phyloP scores from a whole-genome alignment of 2,329 filamentous ascomycete genomes.

The Didymella lethalis region DNA sequence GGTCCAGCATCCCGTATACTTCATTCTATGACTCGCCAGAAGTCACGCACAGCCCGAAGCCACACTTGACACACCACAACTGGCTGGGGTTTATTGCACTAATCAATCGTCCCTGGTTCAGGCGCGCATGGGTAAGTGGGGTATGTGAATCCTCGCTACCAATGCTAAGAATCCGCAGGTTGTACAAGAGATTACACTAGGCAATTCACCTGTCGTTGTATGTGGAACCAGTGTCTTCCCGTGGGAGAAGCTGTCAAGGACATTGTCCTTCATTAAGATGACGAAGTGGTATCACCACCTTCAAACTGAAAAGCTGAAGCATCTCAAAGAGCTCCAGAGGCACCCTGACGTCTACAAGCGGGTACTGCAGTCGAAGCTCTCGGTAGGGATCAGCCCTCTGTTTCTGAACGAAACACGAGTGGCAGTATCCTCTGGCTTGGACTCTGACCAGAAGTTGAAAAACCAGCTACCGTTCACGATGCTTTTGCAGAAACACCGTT shows the following conservation, averaged over 20 bases:
- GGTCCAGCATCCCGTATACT: slow-evolving; percentile 32
- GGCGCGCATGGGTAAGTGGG: slow-evolving; percentile 37
- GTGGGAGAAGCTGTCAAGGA: slow-evolving; percentile 36
- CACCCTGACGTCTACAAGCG: not conserved
- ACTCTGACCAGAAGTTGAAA: not conserved
- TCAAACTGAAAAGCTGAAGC: not conserved
- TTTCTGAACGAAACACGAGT: not conserved
- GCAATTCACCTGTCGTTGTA: slow-evolving; percentile 30
- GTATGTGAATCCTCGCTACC: not conserved
- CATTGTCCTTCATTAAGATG: not conserved
- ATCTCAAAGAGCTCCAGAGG: not conserved
- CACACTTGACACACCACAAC: slow-evolving; percentile 29
- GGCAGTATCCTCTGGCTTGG: not conserved
- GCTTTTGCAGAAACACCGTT: not conserved
- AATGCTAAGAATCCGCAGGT: slow-evolving; percentile 19
- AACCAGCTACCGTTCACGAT: not conserved
- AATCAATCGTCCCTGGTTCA: slow-evolving; percentile 41
- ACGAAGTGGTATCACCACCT: not conserved
- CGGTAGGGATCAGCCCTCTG: not conserved
- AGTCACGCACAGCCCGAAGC: slow-evolving; percentile 5
- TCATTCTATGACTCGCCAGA: slow-evolving; percentile 32
- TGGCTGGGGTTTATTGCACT: slow-evolving; percentile 42
- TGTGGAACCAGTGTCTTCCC: slow-evolving; percentile 30
- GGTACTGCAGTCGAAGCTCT: not conserved
- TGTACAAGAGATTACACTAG: slow-evolving; percentile 39